phyloP scores from a whole-genome alignment of 1,284 basidiomycete genomes.

The Fistulinella cinereoalba region DNA sequence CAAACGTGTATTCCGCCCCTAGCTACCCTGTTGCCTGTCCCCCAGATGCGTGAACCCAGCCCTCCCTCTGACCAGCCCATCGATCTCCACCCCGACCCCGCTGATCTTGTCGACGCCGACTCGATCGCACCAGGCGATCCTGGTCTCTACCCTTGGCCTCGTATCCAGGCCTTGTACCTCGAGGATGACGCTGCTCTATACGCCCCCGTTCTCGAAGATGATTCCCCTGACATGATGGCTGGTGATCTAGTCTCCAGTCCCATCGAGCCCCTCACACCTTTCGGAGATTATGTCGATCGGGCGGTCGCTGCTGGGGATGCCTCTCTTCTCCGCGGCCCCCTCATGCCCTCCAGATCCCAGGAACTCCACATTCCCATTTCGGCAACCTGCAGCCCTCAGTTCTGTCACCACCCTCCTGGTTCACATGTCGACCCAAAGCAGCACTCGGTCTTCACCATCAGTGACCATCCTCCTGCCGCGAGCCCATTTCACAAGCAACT shows the following conservation, averaged over 20 bases:
- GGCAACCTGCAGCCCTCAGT: conserved; percentile 16
- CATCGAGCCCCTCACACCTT: conserved; percentile 68
- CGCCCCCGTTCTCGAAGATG: conserved; percentile 63
- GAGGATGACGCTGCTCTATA: conserved; percentile 49
- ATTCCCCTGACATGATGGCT: conserved; percentile 53
- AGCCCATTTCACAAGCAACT: conserved; percentile 65
- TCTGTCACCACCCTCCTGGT: conserved; percentile 17
- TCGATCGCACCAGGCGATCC: conserved; percentile 11
- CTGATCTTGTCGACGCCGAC: conserved; percentile 7
- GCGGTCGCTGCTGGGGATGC: conserved; percentile 49
- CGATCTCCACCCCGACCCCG: too few species aligned
- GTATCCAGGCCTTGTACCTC: conserved; percentile 15
- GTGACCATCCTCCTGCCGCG: conserved; percentile 44
- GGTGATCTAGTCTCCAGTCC: conserved; percentile 63
- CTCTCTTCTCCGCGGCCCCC: conserved; percentile 18
- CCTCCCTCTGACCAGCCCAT: conserved; percentile 40
- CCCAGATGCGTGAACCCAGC: conserved; percentile 17
- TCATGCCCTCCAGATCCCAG: conserved; percentile 18
- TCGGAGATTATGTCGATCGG: conserved; percentile 70
- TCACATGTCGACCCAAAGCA: conserved; percentile 15
- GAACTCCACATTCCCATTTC: conserved; percentile 23
- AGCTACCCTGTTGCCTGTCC: conserved; percentile 35
- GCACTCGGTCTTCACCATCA: conserved; percentile 2
- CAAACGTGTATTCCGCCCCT: conserved; percentile 80
- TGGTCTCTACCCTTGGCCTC: conserved; percentile 19